Evolutionary conservation across 306 rosid species (phyloP).

Genomic region (Trifolium dubium): DNA sequence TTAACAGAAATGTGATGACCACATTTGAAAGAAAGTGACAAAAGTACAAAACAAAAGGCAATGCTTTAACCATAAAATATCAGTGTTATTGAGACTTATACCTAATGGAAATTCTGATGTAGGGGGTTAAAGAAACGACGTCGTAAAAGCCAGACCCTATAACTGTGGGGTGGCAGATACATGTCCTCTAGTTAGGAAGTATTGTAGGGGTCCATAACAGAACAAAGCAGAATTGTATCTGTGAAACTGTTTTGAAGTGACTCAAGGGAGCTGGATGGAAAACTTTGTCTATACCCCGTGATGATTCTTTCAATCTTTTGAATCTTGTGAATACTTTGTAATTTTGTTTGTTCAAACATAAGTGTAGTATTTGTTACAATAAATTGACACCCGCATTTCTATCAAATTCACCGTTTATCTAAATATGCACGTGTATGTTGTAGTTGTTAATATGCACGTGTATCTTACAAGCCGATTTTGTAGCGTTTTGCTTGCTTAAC

Average conservation of each 20-base stretch:
- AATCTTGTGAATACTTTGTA: slow-evolving; percentile 15
- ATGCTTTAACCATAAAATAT: slow-evolving; percentile 7
- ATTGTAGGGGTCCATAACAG: slow-evolving; percentile 54
- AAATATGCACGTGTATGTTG: no score
- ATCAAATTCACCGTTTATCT: no score
- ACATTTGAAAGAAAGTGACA: slow-evolving; percentile 24
- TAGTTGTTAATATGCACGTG: no score
- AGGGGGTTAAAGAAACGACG: slow-evolving; percentile 31
- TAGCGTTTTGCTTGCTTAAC: no score
- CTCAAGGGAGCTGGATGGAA: slow-evolving; percentile 46
- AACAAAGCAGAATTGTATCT: slow-evolving; percentile 6
- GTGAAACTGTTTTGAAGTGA: slow-evolving; percentile 70
- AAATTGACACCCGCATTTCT: no score
- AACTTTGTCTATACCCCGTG: slow-evolving; percentile 61
- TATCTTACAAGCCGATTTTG: no score
- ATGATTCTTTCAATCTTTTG: slow-evolving; percentile 30
- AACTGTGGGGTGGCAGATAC: slow-evolving; percentile 27
- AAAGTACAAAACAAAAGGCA: background rate
- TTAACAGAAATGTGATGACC: slow-evolving; percentile 5
- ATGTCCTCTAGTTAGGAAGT: slow-evolving; percentile 39
- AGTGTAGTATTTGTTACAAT: background rate
- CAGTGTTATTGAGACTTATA: background rate
- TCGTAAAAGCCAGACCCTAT: slow-evolving; percentile 38
- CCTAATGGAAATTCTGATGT: slow-evolving; percentile 13
- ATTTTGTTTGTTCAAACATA: background rate